A percentile compares a stretch with the other conserved stretches of the same genome.
These are phyloP conservation scores for Hymenoscyphus infarciens DNA, from an alignment of 2,329 filamentous ascomycete genomes.

Conservation along the genomic window DNA sequence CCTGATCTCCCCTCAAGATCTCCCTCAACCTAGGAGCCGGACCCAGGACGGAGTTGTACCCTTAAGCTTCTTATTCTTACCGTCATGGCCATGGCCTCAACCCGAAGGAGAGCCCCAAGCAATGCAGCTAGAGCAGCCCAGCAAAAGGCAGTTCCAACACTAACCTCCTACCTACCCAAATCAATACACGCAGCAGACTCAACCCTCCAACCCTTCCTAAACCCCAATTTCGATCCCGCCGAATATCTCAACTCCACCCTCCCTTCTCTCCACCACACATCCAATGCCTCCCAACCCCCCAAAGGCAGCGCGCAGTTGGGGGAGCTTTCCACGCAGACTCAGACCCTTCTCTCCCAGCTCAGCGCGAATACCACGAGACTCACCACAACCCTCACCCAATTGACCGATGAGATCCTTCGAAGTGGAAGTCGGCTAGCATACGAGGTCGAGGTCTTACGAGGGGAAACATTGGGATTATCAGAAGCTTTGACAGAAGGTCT, in stretches of 20 bases:
- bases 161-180: slow-evolving; percentile 28
- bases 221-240: slow-evolving; percentile 74
- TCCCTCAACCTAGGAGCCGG: not conserved
- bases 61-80: not conserved
- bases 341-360: slow-evolving; percentile 80
- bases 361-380: slow-evolving; percentile 84
- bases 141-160: slow-evolving; percentile 15
- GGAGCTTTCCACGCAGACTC: slow-evolving; percentile 77
- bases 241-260: slow-evolving; percentile 80
- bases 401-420: slow-evolving; percentile 92
- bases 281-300: slow-evolving; percentile 24
- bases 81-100: slow-evolving; percentile 30
- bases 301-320: slow-evolving; percentile 53
- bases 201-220: slow-evolving; percentile 70
- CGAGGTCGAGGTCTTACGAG: slow-evolving; percentile 88
- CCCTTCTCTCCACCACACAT: slow-evolving; percentile 58
- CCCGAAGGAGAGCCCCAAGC: slow-evolving; percentile 31
- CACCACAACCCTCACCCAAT: slow-evolving; percentile 74
- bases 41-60: too few species aligned
- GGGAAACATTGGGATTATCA: slow-evolving; percentile 76
- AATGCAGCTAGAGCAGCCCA: slow-evolving; percentile 21
- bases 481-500: slow-evolving; percentile 74
- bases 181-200: slow-evolving; percentile 67
- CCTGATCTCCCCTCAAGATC: not conserved
- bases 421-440: slow-evolving; percentile 87